Evolutionary conservation across 805 yeast genomes (phyloP), one percentile per base, ranked within the genome.

Genomic region (Nakazawaea ambrosiae): DNA sequence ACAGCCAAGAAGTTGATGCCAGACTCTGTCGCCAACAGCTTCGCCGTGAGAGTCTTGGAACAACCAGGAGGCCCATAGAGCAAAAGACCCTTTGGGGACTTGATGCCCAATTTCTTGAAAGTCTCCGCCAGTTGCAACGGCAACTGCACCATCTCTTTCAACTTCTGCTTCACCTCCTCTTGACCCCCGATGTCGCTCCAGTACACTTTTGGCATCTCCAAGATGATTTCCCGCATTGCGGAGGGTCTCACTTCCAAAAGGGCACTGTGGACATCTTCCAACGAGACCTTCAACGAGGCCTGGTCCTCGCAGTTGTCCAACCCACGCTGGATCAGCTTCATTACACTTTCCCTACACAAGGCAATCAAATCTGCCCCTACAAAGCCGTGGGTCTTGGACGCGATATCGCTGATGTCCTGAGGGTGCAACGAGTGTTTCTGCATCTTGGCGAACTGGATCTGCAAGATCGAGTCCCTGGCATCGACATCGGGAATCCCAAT

Each of bases 1-100:
- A 90, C 96, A 0, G 97, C 96, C 36, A 90, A 58, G 57, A 90
- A 90, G 50, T 90, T 90, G 34, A 90, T 71, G 0, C 97, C 97
- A 2, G 96, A 82, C 59, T 90, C 98, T 0, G 96, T 84, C 0
- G 97, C 97, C 22, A 90, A 62, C 0, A 97, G 97, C 53, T 90
- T 90, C 2, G 97, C 97, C 0, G 95, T 86, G 44, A 90, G 60
- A 0, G 98, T 90, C 51, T 90, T 90, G 9, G 97, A 89, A 63
- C 97, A 90, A 12, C 98, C 98, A 0, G 98, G 97, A 1, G 99
- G 99, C 0, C 99, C 99, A 57, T 92, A 92, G 16, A 92, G 65
- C 33, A 92, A 59, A 1, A 92, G 82, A 26, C 99, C 99, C 47
- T 86, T 83, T 3, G 99, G 99, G 0, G 97, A 88, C 30, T 74